Conservation (phyloP, 257 asterid genomes). For the Solanum sparsipilum region DNA sequence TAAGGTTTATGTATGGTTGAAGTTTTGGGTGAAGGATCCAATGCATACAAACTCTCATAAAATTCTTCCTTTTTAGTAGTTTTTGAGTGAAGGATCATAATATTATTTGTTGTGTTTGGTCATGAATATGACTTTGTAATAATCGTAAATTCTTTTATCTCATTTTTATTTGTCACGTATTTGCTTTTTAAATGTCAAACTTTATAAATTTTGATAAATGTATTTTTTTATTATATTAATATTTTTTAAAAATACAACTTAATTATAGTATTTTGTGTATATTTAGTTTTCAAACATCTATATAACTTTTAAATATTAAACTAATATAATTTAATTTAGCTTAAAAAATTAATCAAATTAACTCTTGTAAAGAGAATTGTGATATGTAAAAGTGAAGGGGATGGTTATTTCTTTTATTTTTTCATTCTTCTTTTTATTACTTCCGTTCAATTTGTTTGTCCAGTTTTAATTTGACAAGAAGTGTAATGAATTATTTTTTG, state of each 20-base stretch:
- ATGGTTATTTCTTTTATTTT: not conserved
- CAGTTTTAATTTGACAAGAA: too few species aligned
- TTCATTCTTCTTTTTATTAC: too few species aligned
- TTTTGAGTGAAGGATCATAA: too few species aligned
- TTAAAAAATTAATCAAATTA: not conserved
- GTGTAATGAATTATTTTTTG: not conserved
- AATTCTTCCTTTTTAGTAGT: not conserved
- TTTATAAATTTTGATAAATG: not conserved
- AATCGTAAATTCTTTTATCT: too few species aligned
- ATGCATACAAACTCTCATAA: not conserved
- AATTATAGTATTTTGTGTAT: not conserved
- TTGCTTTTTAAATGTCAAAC: not conserved
- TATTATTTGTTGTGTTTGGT: too few species aligned
- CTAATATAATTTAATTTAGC: not conserved
- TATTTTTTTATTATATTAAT: not conserved
- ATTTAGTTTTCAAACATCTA: not conserved
- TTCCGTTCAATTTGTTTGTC: too few species aligned
- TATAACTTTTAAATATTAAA: not conserved
- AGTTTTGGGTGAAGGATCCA: not conserved
- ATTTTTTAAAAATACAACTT: not conserved
- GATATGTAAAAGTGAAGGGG: not conserved
- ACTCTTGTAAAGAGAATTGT: not conserved
- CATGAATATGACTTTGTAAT: too few species aligned
- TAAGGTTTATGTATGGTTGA: not conserved
- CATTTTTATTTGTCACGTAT: not conserved